Evolutionary conservation across 768 basidiomycete genomes (phyloP).

Genomic region (Naganishia vishniacii): DNA sequence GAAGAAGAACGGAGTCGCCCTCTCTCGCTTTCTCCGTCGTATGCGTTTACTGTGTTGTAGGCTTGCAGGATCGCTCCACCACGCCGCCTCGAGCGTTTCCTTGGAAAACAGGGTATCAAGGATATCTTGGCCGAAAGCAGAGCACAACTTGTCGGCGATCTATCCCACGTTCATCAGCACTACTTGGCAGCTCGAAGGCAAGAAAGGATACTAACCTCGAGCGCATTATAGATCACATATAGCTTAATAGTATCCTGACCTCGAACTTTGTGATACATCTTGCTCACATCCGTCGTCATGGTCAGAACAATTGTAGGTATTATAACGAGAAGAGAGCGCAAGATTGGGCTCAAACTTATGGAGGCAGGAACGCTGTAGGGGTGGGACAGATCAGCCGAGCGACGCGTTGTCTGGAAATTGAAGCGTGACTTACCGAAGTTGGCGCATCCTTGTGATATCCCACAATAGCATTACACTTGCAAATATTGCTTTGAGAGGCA

Average conservation of each 20-base stretch:
- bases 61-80: slow-evolving; percentile 2
- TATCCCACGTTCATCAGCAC: slow-evolving; percentile 44
- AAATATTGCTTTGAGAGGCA: slow-evolving; percentile 68
- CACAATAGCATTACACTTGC: slow-evolving; percentile 28
- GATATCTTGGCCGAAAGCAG: slow-evolving; percentile 95
- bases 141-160: slow-evolving; percentile 92
- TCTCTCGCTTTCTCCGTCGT: slow-evolving; percentile 50
- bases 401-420: not conserved
- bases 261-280: slow-evolving; percentile 95
- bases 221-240: slow-evolving; percentile 96
- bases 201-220: slow-evolving; percentile 65
- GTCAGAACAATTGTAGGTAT: slow-evolving; percentile 68
- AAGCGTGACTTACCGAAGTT: slow-evolving; percentile 14
- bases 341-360: slow-evolving; percentile 73
- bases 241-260: slow-evolving; percentile 98
- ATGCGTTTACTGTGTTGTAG: slow-evolving; percentile 33
- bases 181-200: not conserved
- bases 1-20: slow-evolving; percentile 73
- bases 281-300: slow-evolving; percentile 86
- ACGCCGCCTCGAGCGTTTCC: slow-evolving; percentile 67
- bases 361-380: slow-evolving; percentile 1
- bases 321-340: slow-evolving; percentile 71
- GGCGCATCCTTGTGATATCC: slow-evolving; percentile 18
- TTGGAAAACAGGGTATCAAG: slow-evolving; percentile 92
- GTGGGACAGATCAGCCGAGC: not conserved